phyloP scores from a whole-genome alignment of 768 basidiomycete genomes.

The Collybiopsis luxurians region DNA sequence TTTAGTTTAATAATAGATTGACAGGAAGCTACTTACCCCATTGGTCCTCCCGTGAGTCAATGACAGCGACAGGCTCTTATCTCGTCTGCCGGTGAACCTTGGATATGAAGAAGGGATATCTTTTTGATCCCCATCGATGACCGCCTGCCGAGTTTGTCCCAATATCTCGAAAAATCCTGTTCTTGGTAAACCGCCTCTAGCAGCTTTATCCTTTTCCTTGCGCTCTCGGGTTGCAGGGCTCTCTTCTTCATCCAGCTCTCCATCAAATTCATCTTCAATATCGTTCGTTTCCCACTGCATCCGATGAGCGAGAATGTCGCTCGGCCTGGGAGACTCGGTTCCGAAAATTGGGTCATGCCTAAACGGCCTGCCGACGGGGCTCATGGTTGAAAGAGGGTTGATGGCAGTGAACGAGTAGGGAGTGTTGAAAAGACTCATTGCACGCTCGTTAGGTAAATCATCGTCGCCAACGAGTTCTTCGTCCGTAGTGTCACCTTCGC shows the following conservation, averaged over 20 bases:
- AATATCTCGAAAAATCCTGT: slow-evolving; percentile 38
- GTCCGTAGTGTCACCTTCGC: slow-evolving; percentile 77
- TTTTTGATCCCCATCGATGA: slow-evolving; percentile 44
- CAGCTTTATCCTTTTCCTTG: slow-evolving; percentile 26
- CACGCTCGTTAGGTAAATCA: slow-evolving; percentile 71
- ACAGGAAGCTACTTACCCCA: slow-evolving; percentile 1
- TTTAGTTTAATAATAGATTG: neutral
- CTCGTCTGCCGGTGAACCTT: slow-evolving; percentile 1
- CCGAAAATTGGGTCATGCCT: slow-evolving; percentile 26
- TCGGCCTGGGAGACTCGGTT: slow-evolving; percentile 53
- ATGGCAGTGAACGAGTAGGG: slow-evolving; percentile 55
- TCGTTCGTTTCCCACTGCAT: slow-evolving; percentile 44
- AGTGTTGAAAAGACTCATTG: slow-evolving; percentile 68
- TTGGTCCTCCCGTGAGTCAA: neutral
- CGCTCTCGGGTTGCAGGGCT: slow-evolving; percentile 15
- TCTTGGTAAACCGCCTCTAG: slow-evolving; percentile 7
- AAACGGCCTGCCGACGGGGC: slow-evolving; percentile 44
- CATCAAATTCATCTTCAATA: slow-evolving; percentile 38
- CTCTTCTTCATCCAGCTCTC: slow-evolving; percentile 16
- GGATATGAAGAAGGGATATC: slow-evolving; percentile 53
- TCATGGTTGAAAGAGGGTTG: slow-evolving; percentile 75
- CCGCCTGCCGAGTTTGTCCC: slow-evolving; percentile 34
- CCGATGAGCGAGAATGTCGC: slow-evolving; percentile 66
- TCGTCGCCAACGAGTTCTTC: slow-evolving; percentile 79
- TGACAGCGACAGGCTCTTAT: slow-evolving; percentile 1